phyloP scores from a whole-genome alignment of 768 basidiomycete genomes.

The Phylloporus sp. region DNA sequence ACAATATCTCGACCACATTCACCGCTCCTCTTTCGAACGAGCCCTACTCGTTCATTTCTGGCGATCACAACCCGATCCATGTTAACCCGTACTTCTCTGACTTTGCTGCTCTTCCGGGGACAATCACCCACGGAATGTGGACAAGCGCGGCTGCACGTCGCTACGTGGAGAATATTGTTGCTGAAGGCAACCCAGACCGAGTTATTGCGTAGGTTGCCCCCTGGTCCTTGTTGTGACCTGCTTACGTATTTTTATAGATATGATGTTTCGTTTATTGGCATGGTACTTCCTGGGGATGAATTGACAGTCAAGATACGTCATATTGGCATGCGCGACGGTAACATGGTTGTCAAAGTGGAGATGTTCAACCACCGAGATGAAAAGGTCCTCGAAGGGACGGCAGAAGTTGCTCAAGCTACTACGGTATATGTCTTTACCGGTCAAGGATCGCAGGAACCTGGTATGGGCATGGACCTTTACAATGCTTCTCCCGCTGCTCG shows the following conservation, averaged over 20 bases:
- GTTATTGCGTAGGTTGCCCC: conserved; percentile 68
- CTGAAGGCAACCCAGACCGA: conserved; percentile 87
- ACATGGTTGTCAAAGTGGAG: conserved; percentile 86
- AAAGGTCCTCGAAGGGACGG: conserved; percentile 88
- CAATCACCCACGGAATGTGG: conserved; percentile 98
- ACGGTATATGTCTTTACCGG: conserved; percentile 98
- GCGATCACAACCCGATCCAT: conserved; percentile 99
- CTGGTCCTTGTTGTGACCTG: not conserved
- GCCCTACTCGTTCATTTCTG: conserved; percentile 92
- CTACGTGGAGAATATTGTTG: conserved; percentile 90
- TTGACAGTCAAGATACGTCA: conserved; percentile 86
- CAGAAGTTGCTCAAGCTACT: conserved; percentile 88
- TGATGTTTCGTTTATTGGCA: conserved; percentile 92
- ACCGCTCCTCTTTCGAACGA: conserved; percentile 88
- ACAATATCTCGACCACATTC: conserved; percentile 60
- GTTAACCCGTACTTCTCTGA: conserved; percentile 98
- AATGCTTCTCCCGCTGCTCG: conserved; percentile 88
- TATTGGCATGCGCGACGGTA: conserved; percentile 87
- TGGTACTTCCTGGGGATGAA: conserved; percentile 91
- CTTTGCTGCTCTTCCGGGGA: conserved; percentile 87
- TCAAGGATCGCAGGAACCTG: conserved; percentile 95
- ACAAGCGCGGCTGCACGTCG: conserved; percentile 91
- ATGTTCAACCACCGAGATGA: conserved; percentile 82
- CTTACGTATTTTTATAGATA: conserved; percentile 49
- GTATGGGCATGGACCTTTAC: conserved; percentile 99